Percentiles rank a stretch among this genome's conserved stretches.
phyloP scores from a whole-genome alignment of 495 filamentous ascomycete species.

The Talaromyces proteolyticus region DNA sequence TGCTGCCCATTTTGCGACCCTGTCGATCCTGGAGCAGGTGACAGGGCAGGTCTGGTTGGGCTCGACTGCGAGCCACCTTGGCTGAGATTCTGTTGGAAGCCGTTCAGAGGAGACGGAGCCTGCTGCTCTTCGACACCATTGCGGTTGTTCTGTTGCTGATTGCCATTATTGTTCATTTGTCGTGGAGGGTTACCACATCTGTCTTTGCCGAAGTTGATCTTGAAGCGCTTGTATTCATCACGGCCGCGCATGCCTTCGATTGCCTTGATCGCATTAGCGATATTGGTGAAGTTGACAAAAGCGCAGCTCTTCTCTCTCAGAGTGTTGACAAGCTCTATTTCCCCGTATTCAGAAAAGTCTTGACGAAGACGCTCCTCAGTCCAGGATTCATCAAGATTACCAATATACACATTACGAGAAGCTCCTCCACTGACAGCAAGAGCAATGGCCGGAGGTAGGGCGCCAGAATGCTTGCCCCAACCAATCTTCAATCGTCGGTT shows the following conservation, averaged over 20 bases:
- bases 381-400: slow-evolving; percentile 96
- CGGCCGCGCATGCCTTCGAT: slow-evolving; percentile 92
- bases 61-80: slow-evolving; percentile 64
- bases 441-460: slow-evolving; percentile 92
- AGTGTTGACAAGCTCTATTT: slow-evolving; percentile 96
- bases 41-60: slow-evolving; percentile 54
- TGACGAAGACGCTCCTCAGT: slow-evolving; percentile 90
- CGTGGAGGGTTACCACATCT: slow-evolving; percentile 93
- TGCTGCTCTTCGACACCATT: slow-evolving; percentile 53
- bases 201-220: slow-evolving; percentile 99
- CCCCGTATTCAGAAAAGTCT: slow-evolving; percentile 96
- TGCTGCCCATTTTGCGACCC: slow-evolving; percentile 46
- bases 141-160: slow-evolving; percentile 54
- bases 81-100: slow-evolving; percentile 43
- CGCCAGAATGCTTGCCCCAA: slow-evolving; percentile 98
- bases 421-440: slow-evolving; percentile 91
- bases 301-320: slow-evolving; percentile 98
- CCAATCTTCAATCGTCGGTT: slow-evolving; percentile 97
- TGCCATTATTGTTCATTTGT: slow-evolving; percentile 54
- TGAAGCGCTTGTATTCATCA: slow-evolving; percentile 96
- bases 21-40: slow-evolving; percentile 50
- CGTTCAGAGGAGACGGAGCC: slow-evolving; percentile 52
- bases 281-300: slow-evolving; percentile 99
- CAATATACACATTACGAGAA: slow-evolving; percentile 94
- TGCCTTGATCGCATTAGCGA: slow-evolving; percentile 98